Base-by-base conservation (phyloP, 257 asterid species). In the Fraxinus americana region DNA sequence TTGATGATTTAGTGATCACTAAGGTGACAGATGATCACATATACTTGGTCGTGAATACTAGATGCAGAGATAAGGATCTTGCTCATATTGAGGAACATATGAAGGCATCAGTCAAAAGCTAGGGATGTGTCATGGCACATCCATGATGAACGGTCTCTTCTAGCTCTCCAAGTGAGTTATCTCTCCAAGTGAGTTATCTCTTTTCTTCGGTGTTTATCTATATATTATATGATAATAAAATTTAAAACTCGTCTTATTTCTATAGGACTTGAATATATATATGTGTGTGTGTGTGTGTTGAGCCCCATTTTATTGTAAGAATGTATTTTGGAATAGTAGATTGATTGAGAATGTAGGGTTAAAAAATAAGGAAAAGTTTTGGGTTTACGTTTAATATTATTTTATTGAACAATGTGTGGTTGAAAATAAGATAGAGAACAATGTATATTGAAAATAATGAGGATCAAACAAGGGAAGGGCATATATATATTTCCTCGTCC, bases 71-170 rank as follows among this genome's bases (percentile, higher is more conserved):
- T 76, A 96, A 96, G 81, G 99, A 96, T 86, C 96, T 93, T 83
- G 96, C 99, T 13, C 99, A 93, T 86, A 96, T 96, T 74, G 99
- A 96, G 86, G 96, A 86, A 79, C 99, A 96, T 82, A 93, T 96
- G 99, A 96, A 92, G 80, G 88, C 96, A 8, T n/a, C 93, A 84
- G 30, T 84, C 97, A 21, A 92, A 92, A 82, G 99, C 98, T 72
- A 98, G 97, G 12, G 95, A 90, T 79, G 98, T 96, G 76, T 92
- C 97, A 23, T 96, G 98, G 99, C 98, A 96, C 83, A 96, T 96
- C 79, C 99, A 96, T 57, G 99, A 96, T 27, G 99, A 93, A 74
- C 82, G 97, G 1, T 91, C 99, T 34, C 99, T 96, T 86, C 83
- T 96, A 73, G 99, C n/a, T n/a, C n/a, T n/a, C n/a, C n/a, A n/a